Evolutionary conservation across 208 protist species (phyloP).

Genomic region (Cochliopodium minus): DNA sequence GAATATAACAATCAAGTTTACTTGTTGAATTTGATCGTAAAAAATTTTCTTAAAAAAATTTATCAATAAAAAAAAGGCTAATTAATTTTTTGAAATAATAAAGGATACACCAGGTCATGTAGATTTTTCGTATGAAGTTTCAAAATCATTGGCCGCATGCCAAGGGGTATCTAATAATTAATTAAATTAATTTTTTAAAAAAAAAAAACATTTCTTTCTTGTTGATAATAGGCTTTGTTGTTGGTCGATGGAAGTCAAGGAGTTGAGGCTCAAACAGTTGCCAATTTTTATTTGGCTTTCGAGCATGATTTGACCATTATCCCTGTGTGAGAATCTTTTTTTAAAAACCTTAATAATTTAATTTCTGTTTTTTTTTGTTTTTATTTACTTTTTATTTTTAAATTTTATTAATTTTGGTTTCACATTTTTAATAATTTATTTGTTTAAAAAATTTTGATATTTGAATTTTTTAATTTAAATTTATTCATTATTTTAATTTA

Average conservation of each 20-base stretch:
- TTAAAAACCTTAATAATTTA: slow-evolving; percentile 1
- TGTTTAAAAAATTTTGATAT: too few species aligned
- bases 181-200: not conserved
- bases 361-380: too few species aligned
- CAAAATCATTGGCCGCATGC: slow-evolving; percentile 73
- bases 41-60: too few species aligned
- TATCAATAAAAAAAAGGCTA: too few species aligned
- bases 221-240: slow-evolving; percentile 56
- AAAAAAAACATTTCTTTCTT: too few species aligned
- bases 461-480: too few species aligned
- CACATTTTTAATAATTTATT: slow-evolving; percentile 5
- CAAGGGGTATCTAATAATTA: slow-evolving; percentile 29
- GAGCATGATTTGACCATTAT: slow-evolving; percentile 58
- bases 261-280: slow-evolving; percentile 81
- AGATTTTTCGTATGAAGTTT: slow-evolving; percentile 84
- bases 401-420: too few species aligned
- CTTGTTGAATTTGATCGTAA: slow-evolving; percentile 90
- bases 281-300: slow-evolving; percentile 78
- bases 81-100: too few species aligned
- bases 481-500: too few species aligned
- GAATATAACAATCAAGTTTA: slow-evolving; percentile 34
- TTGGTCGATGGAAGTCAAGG: slow-evolving; percentile 73
- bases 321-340: too few species aligned
- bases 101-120: too few species aligned
- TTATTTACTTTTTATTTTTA: too few species aligned